Base-by-base conservation (phyloP, 306 rosid species). In the Chamaecrista fasciculata region DNA sequence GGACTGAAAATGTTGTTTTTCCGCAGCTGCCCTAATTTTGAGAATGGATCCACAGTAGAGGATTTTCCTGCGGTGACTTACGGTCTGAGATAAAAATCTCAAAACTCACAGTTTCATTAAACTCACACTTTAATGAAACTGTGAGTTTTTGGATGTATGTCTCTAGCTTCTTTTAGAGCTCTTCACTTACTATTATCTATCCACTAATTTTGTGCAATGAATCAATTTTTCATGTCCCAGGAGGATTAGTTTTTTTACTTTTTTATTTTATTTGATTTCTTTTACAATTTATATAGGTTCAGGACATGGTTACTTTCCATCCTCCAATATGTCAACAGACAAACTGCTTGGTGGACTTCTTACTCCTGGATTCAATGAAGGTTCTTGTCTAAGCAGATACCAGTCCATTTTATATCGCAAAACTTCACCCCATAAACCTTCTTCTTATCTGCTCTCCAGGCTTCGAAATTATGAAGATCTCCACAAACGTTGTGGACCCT, bases 401-500 rank as follows among this genome's bases (percentile, higher is more conserved):
- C 80, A 76, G 65, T 81, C 86, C 28, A 63, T 60, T 40, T 55
- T 64, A 20, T 85, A 76, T 71, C 89, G 66, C 39, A 79, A 76
- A 64, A 51, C 74, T 6, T 21, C 60, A 43, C 70, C 66, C 1
- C 49, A 63, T 43, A 79, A 79, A 53, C 86, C 86, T 7, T 72
- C 89, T 59, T 62, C 84, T 69, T 79, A 81, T 71, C 84, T 85
- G 24, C 50, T 73, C 26, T 79, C 86, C 15, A 81, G 69, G 79
- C 76, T 85, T 55, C 66, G 89, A 70, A 73, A 69, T 36, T 85
- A 85, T 28, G 89, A 85, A 69, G 78, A 80, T 67, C 81, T 79
- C 36, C 89, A 85, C 48, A 85, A 57, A 62, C 78, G 67, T 9
- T 85, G 89, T 48, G 89, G 89, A 51, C 89, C 86, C 11, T 21